These are phyloP conservation scores for Boletus subcaerulescens DNA, from an alignment of 768 basidiomycete genomes.

Conservation along the genomic window DNA sequence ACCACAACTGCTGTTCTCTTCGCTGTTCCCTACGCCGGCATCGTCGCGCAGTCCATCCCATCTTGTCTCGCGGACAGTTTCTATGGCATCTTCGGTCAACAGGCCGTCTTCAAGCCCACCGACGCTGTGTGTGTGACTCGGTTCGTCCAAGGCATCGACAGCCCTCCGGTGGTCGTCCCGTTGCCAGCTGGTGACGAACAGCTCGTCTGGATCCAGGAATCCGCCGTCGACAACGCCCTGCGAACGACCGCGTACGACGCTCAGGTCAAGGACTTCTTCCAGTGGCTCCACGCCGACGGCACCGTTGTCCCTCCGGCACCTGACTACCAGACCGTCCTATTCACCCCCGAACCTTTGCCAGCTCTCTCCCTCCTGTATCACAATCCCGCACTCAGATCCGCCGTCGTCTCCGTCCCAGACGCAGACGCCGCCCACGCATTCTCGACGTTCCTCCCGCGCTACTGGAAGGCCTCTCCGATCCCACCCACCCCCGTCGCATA, in stretches of 20 bases:
- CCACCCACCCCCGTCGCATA: constrained; percentile 47
- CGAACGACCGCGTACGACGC: constrained; percentile 30
- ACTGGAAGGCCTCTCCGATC: constrained; percentile 68
- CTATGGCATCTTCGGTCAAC: constrained; percentile 54
- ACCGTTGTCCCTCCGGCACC: constrained; percentile 6
- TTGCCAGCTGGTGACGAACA: constrained; percentile 33
- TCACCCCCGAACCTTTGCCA: constrained; percentile 5
- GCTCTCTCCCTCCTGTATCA: constrained; percentile 40
- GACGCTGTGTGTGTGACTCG: constrained; percentile 38
- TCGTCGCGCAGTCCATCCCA: constrained; percentile 16
- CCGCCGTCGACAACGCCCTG: constrained; percentile 47
- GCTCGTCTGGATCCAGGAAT: constrained; percentile 62
- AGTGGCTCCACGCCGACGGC: constrained; percentile 24
- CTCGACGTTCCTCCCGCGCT: constrained; percentile 64
- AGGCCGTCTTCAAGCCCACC: constrained; percentile 46
- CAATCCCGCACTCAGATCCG: constrained; percentile 35
- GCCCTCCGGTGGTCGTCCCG: constrained; percentile 9
- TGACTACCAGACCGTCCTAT: constrained; percentile 20
- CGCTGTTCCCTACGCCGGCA: constrained; percentile 20
- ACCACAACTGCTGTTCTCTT: constrained; percentile 14
- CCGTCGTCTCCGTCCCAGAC: constrained; percentile 48
- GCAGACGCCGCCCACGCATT: constrained; percentile 41
- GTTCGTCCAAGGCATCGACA: background rate
- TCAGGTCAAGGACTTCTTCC: constrained; percentile 39
- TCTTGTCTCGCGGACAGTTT: constrained; percentile 49